Base-by-base conservation (phyloP, 202 grass and related monocot genomes). In the Brachypodium distachyon region DNA sequence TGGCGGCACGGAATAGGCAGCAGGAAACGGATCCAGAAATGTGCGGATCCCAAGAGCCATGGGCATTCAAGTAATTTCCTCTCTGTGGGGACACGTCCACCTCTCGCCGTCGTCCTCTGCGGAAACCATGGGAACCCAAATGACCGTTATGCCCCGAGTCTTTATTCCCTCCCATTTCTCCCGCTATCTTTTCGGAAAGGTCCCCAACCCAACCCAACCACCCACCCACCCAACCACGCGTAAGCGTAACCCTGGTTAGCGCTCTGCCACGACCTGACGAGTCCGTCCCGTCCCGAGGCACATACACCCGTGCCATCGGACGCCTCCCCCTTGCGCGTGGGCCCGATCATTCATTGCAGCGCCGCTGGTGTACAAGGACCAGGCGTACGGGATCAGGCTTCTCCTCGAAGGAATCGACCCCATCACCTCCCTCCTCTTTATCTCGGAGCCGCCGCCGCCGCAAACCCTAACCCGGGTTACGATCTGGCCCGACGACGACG, bases 401-500 rank as follows among this genome's bases (percentile, higher is more conserved):
- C 48, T 33, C 86, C 81, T 84, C 77, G 86, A 88, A 84, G 86
- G 83, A 79, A 86, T 90, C 80, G 80, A 80, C 74, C 88, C 59
- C 78, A 84, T 77, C 78, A 54, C 70, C 87, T 58, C 77, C 77
- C 67, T 51, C 87, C 48, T 82, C 73, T 85, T 86, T 74, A 72
- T 81, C 77, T 80, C 88, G 39, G 61, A 47, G 74, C 44, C 44
- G 83, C 77, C 75, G 59, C 74, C 85, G 76, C 56, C 76, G 74
- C 55, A 27, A 91, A 89, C 94, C 84, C 88, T 93, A 93, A 91
- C 88, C 81, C 41, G 68, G 79, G 81, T 70, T 77, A 68, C 55
- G 68, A 73, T 80, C 73, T 77, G 86, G 83, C 81, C 75, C 76
- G 69, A 72, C 83, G 72, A 70, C 81, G 83, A 75, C 54, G 87